Evolutionary conservation across 495 filamentous ascomycete genomes (phyloP).

Genomic region (Glonium stellatum): DNA sequence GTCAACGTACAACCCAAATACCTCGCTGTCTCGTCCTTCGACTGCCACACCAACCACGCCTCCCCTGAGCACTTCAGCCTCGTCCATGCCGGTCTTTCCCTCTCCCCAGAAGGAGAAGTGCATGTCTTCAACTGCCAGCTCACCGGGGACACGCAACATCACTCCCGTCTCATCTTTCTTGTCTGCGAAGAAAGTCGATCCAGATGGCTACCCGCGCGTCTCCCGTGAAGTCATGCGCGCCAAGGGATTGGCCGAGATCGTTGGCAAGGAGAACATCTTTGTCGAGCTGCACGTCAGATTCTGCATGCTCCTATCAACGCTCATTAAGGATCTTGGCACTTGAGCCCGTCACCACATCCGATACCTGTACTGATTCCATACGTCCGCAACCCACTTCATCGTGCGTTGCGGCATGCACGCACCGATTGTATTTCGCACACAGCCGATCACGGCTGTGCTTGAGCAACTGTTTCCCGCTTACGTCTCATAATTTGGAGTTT

Average conservation of each 20-base stretch:
- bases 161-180: conserved; percentile 59
- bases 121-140: conserved; percentile 16
- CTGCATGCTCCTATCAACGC: conserved; percentile 25
- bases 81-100: conserved; percentile 18
- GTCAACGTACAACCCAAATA: conserved; percentile 22
- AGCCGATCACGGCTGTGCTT: too few species aligned
- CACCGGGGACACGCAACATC: conserved; percentile 33
- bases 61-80: conserved; percentile 18
- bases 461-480: too few species aligned
- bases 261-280: conserved; percentile 81
- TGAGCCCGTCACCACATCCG: conserved; percentile 2
- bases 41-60: conserved; percentile 17
- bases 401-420: too few species aligned
- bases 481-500: too few species aligned
- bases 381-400: neutral
- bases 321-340: conserved; percentile 29
- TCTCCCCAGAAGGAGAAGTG: conserved; percentile 15
- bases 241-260: conserved; percentile 75
- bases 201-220: conserved; percentile 47
- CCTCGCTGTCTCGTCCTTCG: conserved; percentile 30
- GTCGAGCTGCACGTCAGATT: conserved; percentile 78
- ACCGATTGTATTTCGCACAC: too few species aligned
- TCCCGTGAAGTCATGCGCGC: conserved; percentile 50
- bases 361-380: neutral
- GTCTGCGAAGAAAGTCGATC: conserved; percentile 53